These are phyloP conservation scores for Emmonsia crescens DNA, from an alignment of 2,329 filamentous ascomycete species.

Conservation along the genomic window DNA sequence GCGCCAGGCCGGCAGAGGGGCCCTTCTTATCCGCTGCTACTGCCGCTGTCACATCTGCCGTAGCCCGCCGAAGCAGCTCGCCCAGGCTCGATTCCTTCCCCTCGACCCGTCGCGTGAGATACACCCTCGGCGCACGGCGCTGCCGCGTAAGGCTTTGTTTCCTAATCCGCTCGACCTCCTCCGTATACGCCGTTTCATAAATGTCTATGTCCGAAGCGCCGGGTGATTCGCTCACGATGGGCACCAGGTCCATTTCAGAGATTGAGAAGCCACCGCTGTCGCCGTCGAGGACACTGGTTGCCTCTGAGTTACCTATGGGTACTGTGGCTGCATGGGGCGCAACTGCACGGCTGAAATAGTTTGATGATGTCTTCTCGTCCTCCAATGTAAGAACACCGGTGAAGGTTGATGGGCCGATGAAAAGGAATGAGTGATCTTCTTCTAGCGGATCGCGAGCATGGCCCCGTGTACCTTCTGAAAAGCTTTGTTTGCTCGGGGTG, in stretches of 20 bases:
- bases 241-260: neutral
- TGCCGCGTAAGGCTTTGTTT: constrained; percentile 26
- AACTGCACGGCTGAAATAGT: neutral
- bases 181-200: constrained; percentile 77
- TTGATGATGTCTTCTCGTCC: constrained; percentile 8
- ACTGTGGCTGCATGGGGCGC: neutral
- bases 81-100: constrained; percentile 21
- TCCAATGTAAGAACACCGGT: constrained; percentile 38
- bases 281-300: neutral
- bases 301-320: neutral
- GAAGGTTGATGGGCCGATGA: constrained; percentile 55
- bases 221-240: constrained; percentile 56
- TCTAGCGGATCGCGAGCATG: constrained; percentile 55
- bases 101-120: constrained; percentile 44
- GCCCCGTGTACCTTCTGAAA: constrained; percentile 41
- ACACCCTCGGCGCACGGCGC: constrained; percentile 45
- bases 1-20: neutral
- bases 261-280: neutral
- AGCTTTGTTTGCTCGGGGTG: constrained; percentile 26
- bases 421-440: constrained; percentile 58
- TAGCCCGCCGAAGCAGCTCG: constrained; percentile 22
- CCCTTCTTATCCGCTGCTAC: neutral
- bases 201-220: constrained; percentile 75
- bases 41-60: neutral
- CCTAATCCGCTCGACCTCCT: constrained; percentile 65